Conservation (phyloP, 352 stramenopile genomes). For the Phytophthora niederhauseri region DNA sequence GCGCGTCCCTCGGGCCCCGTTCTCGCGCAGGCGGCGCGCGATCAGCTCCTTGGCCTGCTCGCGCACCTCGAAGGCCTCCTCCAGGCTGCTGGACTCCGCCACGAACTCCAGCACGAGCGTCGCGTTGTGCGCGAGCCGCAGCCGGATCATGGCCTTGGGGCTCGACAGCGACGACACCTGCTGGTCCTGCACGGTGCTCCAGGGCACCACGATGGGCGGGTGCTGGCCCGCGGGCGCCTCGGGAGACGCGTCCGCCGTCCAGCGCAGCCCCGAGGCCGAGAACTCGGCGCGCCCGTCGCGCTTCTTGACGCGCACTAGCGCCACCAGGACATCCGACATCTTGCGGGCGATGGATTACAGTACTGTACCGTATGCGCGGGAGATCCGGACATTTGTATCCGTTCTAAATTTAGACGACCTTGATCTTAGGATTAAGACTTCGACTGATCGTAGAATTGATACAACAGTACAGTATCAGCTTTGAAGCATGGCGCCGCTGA, state of each 20-base stretch:
- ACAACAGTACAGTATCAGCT: slow-evolving; percentile 4
- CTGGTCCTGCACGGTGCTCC: slow-evolving; percentile 78
- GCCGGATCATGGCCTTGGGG: slow-evolving; percentile 83
- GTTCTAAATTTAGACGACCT: not conserved
- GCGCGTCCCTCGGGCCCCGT: slow-evolving; percentile 40
- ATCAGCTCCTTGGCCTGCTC: slow-evolving; percentile 78
- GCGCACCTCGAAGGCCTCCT: slow-evolving; percentile 73
- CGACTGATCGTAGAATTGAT: slow-evolving; percentile 16
- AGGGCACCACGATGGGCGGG: slow-evolving; percentile 63
- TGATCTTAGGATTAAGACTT: not conserved
- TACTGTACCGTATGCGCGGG: not conserved
- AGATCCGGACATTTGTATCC: not conserved
- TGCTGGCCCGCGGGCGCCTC: slow-evolving; percentile 22
- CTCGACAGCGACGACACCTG: slow-evolving; percentile 79
- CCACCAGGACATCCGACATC: slow-evolving; percentile 49
- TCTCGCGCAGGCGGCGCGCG: slow-evolving; percentile 53
- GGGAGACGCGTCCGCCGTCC: slow-evolving; percentile 51
- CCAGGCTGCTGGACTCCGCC: slow-evolving; percentile 44
- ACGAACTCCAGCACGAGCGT: slow-evolving; percentile 80
- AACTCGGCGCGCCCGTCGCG: slow-evolving; percentile 71
- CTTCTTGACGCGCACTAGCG: slow-evolving; percentile 81
- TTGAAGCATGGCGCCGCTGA: slow-evolving; percentile 20
- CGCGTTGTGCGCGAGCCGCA: slow-evolving; percentile 67
- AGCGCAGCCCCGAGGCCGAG: slow-evolving; percentile 59
- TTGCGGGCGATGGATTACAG: not conserved